Conservation (phyloP, 2,329 filamentous ascomycete species). For the Aspergillus fructus region DNA sequence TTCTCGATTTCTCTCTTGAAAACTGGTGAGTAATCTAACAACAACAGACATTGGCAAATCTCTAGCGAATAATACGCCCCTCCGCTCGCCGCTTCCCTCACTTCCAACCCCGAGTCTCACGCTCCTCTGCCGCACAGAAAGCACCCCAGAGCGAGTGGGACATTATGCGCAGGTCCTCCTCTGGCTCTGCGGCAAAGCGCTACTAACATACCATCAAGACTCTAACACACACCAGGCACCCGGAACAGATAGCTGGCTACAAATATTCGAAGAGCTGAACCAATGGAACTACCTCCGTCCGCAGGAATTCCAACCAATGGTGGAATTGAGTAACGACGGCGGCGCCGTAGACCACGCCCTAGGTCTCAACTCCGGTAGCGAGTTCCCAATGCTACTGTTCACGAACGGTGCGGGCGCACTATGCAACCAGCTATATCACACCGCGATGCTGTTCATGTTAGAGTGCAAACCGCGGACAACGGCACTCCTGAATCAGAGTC, state of each 20-base stretch:
- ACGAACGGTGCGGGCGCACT: slow-evolving; percentile 46
- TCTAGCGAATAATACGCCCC: slow-evolving; percentile 22
- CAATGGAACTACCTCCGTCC: slow-evolving; percentile 30
- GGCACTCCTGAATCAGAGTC: slow-evolving; percentile 24
- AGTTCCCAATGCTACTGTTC: slow-evolving; percentile 45
- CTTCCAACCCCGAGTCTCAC: slow-evolving; percentile 13
- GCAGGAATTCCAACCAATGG: slow-evolving; percentile 29
- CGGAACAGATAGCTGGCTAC: slow-evolving; percentile 21
- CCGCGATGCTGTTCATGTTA: slow-evolving; percentile 54
- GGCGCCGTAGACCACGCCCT: slow-evolving; percentile 2
- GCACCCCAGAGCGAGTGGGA: slow-evolving; percentile 20
- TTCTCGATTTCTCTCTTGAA: background rate
- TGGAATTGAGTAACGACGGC: slow-evolving; percentile 35
- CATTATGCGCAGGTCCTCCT: slow-evolving; percentile 25
- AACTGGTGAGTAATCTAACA: background rate
- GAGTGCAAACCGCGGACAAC: slow-evolving; percentile 51
- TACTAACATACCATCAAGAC: slow-evolving; percentile 21
- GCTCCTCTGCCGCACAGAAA: slow-evolving; percentile 10
- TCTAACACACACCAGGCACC: slow-evolving; percentile 1
- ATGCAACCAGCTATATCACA: slow-evolving; percentile 58
- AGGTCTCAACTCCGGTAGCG: slow-evolving; percentile 15
- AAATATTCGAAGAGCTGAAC: slow-evolving; percentile 25
- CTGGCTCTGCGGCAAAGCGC: slow-evolving; percentile 26
- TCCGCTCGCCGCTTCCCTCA: slow-evolving; percentile 18
- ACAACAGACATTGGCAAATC: slow-evolving; percentile 24